A percentile compares a stretch with the other conserved stretches of the same genome.
phyloP scores from a whole-genome alignment of 805 yeast species.

The Dipodascus albidus region DNA sequence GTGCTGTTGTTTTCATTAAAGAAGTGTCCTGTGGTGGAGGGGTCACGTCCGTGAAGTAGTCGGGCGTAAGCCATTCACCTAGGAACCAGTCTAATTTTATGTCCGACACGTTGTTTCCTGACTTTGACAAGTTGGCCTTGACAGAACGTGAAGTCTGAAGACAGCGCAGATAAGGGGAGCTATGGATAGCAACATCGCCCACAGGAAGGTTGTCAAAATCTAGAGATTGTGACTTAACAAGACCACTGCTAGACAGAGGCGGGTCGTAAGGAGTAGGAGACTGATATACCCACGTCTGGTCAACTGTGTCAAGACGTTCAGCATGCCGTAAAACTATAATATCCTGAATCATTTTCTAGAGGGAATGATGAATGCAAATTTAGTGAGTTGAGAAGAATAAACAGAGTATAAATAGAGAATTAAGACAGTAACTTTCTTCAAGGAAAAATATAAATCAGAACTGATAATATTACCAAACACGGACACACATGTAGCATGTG shows the following conservation, averaged over 20 bases:
- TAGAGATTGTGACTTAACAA: constrained; percentile 6
- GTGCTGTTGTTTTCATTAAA: constrained; percentile 16
- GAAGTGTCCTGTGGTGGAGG: constrained; percentile 29
- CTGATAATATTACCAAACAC: not conserved
- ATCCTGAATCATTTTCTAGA: constrained; percentile 9
- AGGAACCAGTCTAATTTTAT: constrained; percentile 21
- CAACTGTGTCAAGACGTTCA: constrained; percentile 23
- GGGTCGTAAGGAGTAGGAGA: constrained; percentile 29
- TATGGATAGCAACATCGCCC: constrained; percentile 16
- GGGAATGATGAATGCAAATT: constrained; percentile 4
- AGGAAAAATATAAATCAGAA: too few relatives aligned
- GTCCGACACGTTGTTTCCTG: constrained; percentile 7
- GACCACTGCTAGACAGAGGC: constrained; percentile 24
- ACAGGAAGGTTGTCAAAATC: constrained; percentile 4
- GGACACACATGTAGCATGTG: not conserved
- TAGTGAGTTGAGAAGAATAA: not conserved
- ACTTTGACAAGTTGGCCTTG: constrained; percentile 13
- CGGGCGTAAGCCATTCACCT: constrained; percentile 31
- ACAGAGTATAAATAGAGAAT: not conserved
- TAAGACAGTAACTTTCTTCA: too few relatives aligned
- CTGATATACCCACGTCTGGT: constrained; percentile 21
- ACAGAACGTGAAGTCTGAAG: constrained; percentile 25
- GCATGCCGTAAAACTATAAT: constrained; percentile 26
- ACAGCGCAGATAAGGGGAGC: constrained; percentile 29
- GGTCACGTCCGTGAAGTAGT: constrained; percentile 22